phyloP scores from a whole-genome alignment of 345 rosid genomes.

The Boechera divaricarpa region DNA sequence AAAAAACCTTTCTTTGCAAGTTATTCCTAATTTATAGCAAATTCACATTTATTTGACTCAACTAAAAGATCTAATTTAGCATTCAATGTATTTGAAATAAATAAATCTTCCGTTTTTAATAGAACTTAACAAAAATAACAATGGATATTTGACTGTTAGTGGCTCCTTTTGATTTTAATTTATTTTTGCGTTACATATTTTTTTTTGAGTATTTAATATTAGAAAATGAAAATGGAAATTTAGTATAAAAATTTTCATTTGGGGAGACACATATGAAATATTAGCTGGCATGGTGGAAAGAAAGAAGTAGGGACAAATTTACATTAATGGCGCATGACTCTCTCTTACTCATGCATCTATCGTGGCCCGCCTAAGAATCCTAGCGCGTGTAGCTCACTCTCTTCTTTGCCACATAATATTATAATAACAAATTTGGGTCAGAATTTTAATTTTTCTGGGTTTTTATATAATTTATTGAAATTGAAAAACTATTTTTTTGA shows the following conservation, averaged over 20 bases:
- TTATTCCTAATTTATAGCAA: conserved; percentile 17
- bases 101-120: conserved; percentile 8
- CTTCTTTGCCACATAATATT: not conserved
- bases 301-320: conserved; percentile 32
- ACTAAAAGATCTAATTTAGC: not conserved
- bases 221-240: not conserved
- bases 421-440: not conserved
- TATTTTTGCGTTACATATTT: conserved; percentile 16
- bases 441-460: not conserved
- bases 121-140: not conserved
- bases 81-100: not conserved
- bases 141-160: conserved; percentile 28
- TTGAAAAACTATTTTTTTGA: not conserved
- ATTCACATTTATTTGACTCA: not conserved
- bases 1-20: not conserved
- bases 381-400: conserved; percentile 34
- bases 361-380: conserved; percentile 46
- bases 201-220: not conserved
- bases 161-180: conserved; percentile 1
- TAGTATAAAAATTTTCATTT: conserved; percentile 6
- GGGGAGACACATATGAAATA: conserved; percentile 1
- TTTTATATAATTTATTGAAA: not conserved
- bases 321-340: conserved; percentile 54
- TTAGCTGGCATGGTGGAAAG: conserved; percentile 46
- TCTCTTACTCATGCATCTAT: conserved; percentile 47